Conservation (phyloP, 441 rosid species). For the Eutrema salsugineum region DNA sequence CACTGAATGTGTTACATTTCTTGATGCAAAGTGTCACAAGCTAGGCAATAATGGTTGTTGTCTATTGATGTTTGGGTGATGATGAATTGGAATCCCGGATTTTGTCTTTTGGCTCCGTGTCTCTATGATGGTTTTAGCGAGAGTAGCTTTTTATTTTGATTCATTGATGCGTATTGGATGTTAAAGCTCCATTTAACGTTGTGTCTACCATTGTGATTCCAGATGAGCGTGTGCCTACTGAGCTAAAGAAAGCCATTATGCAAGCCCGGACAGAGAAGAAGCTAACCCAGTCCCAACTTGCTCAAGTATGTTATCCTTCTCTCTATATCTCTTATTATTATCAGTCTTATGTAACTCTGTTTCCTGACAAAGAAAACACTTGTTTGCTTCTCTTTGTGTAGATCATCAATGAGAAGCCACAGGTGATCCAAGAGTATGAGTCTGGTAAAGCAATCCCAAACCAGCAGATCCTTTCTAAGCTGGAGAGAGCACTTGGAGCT, state of each 20-base stretch:
- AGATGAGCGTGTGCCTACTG: conserved; percentile 77
- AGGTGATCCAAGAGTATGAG: conserved; percentile 84
- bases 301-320: conserved; percentile 45
- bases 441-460: conserved; percentile 95
- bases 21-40: neutral
- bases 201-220: neutral
- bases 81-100: neutral
- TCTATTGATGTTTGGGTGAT: neutral
- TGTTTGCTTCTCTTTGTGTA: conserved; percentile 22
- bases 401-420: conserved; percentile 92
- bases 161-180: neutral
- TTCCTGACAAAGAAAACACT: neutral
- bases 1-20: neutral
- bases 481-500: conserved; percentile 83
- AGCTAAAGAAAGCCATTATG: conserved; percentile 81
- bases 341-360: neutral
- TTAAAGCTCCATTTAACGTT: neutral
- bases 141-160: neutral
- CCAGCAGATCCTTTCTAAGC: conserved; percentile 74
- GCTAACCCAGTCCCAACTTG: conserved; percentile 80
- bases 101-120: neutral
- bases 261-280: conserved; percentile 80
- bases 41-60: neutral
- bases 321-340: neutral
- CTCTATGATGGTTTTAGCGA: neutral